Base-by-base conservation (phyloP, 345 rosid genomes). In the Dovyalis caffra region DNA sequence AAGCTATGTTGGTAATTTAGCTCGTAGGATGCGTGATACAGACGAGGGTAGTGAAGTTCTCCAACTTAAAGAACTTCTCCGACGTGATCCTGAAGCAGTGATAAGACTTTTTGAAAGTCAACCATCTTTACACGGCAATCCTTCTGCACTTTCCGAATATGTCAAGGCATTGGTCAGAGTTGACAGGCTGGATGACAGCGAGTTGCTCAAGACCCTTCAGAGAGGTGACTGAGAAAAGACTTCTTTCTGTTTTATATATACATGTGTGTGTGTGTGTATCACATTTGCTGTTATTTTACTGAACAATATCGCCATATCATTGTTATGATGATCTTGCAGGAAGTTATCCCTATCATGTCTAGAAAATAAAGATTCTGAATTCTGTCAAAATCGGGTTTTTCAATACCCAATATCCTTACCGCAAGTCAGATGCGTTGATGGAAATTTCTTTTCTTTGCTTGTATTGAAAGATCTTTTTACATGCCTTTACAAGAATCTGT, bases 151-250 rank as follows among this genome's bases (percentile, higher is more conserved):
- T 29, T 83, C 95, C 2, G 93, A 95, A 68, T 95, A 95, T 64
- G 90, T 95, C 10, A 95, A 90, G 86, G 98, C 99, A 31, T 81
- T 95, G 74, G 97, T 91, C 34, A 92, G 85, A 86, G 96, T 91
- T 76, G 93, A 93, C 81, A 86, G 96, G 88, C 84, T 95, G 47
- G 93, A 95, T 78, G 88, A 87, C 35, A 90, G 97, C 79, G 93
- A 91, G 83, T 79, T 95, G 67, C 79, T 95, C 63, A 91, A 86
- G 85, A 86, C 91, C 61, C 80, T 95, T 84, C 97, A 91, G 80
- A 90, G 91, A 89, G 98, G 97, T 92, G 72, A 47, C 80, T 81
- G 14, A 29, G 69, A 28, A 20, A 28, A 29, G 61, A 18, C n/a
- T n/a, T n/a, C n/a, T n/a, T n/a, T n/a, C n/a, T n/a, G n/a, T n/a